These are phyloP conservation scores for Lasiosphaeria ovina DNA, from an alignment of 495 filamentous ascomycete genomes.

Conservation along the genomic window DNA sequence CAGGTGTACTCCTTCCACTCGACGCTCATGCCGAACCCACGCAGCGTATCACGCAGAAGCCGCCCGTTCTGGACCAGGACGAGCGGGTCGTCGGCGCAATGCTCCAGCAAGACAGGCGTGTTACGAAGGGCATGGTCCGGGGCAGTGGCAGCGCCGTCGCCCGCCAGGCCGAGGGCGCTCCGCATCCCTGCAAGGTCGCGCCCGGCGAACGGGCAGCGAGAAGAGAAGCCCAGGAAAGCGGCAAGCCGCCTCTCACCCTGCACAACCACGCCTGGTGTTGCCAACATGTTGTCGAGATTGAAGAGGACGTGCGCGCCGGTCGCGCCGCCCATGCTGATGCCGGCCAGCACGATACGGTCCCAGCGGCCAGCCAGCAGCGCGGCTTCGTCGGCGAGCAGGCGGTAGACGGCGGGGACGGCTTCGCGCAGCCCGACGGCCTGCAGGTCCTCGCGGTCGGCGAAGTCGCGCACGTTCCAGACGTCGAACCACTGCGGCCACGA, in stretches of 20 bases:
- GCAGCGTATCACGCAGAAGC: constrained; percentile 38
- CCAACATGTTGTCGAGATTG: constrained; percentile 18
- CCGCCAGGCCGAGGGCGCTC: constrained; percentile 15
- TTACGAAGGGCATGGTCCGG: constrained; percentile 13
- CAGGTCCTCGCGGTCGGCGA: constrained; percentile 31
- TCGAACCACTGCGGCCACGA: constrained; percentile 44
- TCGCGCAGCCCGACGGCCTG: constrained; percentile 31
- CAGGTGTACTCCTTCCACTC: constrained; percentile 51
- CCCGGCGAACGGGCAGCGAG: constrained; percentile 53
- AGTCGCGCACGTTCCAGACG: constrained; percentile 35
- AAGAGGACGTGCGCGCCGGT: constrained; percentile 45
- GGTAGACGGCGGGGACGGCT: constrained; percentile 22
- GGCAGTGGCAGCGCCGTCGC: background rate
- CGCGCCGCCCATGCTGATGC: constrained; percentile 44
- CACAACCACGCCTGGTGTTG: background rate
- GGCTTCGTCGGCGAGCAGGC: constrained; percentile 30
- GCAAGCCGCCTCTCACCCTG: constrained; percentile 23
- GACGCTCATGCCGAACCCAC: constrained; percentile 42
- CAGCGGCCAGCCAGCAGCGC: constrained; percentile 26
- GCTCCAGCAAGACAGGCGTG: constrained; percentile 53
- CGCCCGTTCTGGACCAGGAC: constrained; percentile 47
- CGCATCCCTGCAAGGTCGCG: constrained; percentile 27
- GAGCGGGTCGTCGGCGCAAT: constrained; percentile 52
- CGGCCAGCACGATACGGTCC: constrained; percentile 36
- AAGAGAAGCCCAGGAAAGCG: constrained; percentile 55